Evolutionary conservation across 2,329 filamentous ascomycete species (phyloP), one percentile per base, ranked within the genome.

Genomic region (Fusarium sp.): DNA sequence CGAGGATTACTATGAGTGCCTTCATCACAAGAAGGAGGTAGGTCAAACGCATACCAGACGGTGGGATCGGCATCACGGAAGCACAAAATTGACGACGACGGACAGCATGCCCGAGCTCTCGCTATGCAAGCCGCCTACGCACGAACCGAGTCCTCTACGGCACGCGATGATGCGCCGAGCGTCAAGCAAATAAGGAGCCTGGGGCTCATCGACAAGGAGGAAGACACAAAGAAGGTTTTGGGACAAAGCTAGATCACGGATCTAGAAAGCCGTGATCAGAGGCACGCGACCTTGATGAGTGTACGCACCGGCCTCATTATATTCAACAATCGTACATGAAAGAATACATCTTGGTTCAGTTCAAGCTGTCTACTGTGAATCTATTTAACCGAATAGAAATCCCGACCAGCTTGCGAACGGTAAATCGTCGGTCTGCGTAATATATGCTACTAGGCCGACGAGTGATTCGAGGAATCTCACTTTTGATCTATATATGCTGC

Each of bases 11-110:
- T 96, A 97, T 77, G 95, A 99, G 82, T 99, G 96, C 79, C 81
- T 99, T 74, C 95, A 99, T 78, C 95, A 99, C 84, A 93, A 90
- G 84, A 99, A 99, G 82, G 95, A 99, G 92, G 95, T 98, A 73
- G 55, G 86, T 77, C 14, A 17, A 21, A 10, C 32, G 13, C 13
- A 51, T n/a, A 50, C n/a, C 19, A 19, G 19, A 19, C 19, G 19
- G 19, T 19, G 19, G 23, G 11, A 13, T 38, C 39, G 38, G 49
- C 37, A 31, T 29, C 21, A 14, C 25, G 21, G 21, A 14, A 25
- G 15, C 25, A 37, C 10, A 35, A 25, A 35, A 59, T 61, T 71
- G 35, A 71, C 64, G 17, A 29, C 27, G 19, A 11, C n/a, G 19
- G 32, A 69, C 71, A 96, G 94, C 89, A 88, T 72, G 87, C 91